Evolutionary conservation across 768 basidiomycete genomes (phyloP), one percentile per base, ranked within the genome.

Genomic region (Krasilnikovozyma curviuscula): DNA sequence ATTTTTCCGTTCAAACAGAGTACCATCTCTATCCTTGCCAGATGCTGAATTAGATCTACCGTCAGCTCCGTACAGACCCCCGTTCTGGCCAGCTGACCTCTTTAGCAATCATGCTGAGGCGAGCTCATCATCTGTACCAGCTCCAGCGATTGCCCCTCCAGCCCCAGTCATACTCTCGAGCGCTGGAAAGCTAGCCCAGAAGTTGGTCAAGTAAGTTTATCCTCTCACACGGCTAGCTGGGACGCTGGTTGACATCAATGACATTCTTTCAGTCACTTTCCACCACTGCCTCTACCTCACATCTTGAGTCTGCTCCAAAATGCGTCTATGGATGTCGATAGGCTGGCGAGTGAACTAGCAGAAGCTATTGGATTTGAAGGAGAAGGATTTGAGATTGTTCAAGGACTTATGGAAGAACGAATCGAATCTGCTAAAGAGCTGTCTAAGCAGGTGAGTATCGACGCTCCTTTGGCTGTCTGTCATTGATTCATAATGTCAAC

Each of bases 341-440:
- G 73, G 19, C 79, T 93, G 27, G 81, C 83, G 24, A 73, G 67
- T 24, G 79, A 83, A 55, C 61, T 95, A 9, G 74, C 73, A 7
- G 88, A 93, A 51, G 66, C 83, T 9, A 61, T 89, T 40, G 91
- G 88, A 2, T 83, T 78, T 60, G 63, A 63, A 39, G 62, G 60
- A 3, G 82, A 91, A 42, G 73, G 79, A 16, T 75, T 95, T 40
- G 83, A 83, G 24, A 66, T 86, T 29, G 75, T 80, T 7, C 73
- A 73, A 65, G 73, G 81, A 34, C 71, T 93, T 24, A 63, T 93
- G 2, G 59, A 67, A 16, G 69, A 75, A 27, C 75, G 88, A 19
- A 52, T 55, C 7, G 59, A 62, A 1, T 59, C 79, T 28, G 67
- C 64, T 25, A 55, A 67, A 55, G 53, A n/a, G 33, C 28, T 59